Conservation (phyloP, 106 monocot species). For the Hemerocallis citrina region DNA sequence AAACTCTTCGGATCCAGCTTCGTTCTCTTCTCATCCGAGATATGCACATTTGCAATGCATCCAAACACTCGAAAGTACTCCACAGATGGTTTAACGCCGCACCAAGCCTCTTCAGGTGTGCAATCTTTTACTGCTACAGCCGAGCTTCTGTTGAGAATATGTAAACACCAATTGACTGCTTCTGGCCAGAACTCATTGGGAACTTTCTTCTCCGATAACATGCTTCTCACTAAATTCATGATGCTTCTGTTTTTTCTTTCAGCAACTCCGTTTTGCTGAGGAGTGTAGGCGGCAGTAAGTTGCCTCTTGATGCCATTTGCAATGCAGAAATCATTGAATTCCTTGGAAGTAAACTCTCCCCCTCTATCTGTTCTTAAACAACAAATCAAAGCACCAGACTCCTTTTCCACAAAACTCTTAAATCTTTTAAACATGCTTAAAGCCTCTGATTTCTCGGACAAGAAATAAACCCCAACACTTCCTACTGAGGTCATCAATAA, state of each 20-base stretch:
- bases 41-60: background rate
- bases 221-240: conserved; percentile 4
- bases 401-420: conserved; percentile 1
- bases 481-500: conserved; percentile 7
- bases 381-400: background rate
- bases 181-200: conserved; percentile 1
- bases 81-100: background rate
- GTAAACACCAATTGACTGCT: conserved; percentile 7
- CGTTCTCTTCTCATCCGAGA: background rate
- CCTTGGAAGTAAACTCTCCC: background rate
- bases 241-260: conserved; percentile 5
- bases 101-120: conserved; percentile 2
- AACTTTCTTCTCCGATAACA: background rate
- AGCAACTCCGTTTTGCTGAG: background rate
- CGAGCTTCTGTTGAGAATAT: conserved; percentile 9
- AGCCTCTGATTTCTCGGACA: background rate
- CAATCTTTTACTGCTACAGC: background rate
- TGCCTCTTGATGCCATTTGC: background rate
- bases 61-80: background rate
- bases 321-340: background rate
- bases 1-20: background rate
- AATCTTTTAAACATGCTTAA: background rate
- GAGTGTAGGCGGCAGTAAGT: background rate
- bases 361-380: background rate
- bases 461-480: conserved; percentile 5